These are phyloP conservation scores for Suillus plorans DNA, from an alignment of 768 basidiomycete species.

Conservation along the genomic window DNA sequence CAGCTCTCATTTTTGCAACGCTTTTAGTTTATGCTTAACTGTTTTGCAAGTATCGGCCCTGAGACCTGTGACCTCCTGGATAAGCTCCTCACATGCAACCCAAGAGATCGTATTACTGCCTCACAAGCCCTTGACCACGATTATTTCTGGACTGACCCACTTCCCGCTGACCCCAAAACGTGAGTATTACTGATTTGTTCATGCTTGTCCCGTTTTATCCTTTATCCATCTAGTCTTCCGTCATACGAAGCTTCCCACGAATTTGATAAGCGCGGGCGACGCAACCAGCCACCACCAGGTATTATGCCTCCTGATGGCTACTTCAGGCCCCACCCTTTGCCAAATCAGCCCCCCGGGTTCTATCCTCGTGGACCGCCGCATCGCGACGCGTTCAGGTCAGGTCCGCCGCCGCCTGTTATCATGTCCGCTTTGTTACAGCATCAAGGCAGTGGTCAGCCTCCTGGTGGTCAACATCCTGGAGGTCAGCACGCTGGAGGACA, in stretches of 20 bases:
- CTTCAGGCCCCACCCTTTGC: constrained; percentile 19
- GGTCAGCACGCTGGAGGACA: not conserved
- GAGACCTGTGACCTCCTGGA: constrained; percentile 84
- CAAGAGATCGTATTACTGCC: constrained; percentile 81
- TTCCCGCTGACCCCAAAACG: constrained; percentile 85
- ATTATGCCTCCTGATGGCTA: constrained; percentile 22
- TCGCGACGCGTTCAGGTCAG: constrained; percentile 33
- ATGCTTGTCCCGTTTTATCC: not conserved
- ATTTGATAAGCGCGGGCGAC: constrained; percentile 72
- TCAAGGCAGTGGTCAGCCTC: constrained; percentile 1
- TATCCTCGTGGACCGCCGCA: constrained; percentile 38
- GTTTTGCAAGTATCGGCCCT: constrained; percentile 52
- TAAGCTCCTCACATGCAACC: constrained; percentile 80
- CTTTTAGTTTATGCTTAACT: constrained; percentile 3
- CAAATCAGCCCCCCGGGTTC: constrained; percentile 25
- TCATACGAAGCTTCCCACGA: constrained; percentile 82
- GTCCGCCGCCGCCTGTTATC: constrained; percentile 26
- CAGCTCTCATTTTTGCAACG: constrained; percentile 22
- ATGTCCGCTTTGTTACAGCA: constrained; percentile 32
- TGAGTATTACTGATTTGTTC: constrained; percentile 33
- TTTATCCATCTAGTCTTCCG: constrained; percentile 50
- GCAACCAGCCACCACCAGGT: constrained; percentile 34
- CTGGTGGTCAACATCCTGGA: not conserved
- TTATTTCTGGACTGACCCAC: constrained; percentile 91
- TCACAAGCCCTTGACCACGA: constrained; percentile 85